Evolutionary conservation across 164 flowering plant genomes (phyloP).

Genomic region (Liquidambar formosana): DNA sequence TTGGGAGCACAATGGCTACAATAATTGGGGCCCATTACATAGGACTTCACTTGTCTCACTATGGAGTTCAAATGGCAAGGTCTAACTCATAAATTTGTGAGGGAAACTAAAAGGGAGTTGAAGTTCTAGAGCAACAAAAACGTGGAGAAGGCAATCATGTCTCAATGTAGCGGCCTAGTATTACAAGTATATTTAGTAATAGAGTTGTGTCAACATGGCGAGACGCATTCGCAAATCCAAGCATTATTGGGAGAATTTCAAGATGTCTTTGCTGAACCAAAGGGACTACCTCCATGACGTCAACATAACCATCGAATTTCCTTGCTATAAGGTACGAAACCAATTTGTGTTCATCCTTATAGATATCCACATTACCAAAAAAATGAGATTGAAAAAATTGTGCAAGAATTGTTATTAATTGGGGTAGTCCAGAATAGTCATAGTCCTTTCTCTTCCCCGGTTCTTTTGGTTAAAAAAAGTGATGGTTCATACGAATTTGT

Average conservation of each 20-base stretch:
- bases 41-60: background rate
- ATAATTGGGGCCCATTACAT: background rate
- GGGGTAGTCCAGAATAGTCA: background rate
- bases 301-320: background rate
- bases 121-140: too few relatives aligned
- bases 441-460: slow-evolving; percentile 4
- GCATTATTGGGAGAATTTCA: background rate
- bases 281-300: background rate
- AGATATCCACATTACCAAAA: background rate
- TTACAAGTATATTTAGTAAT: background rate
- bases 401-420: background rate
- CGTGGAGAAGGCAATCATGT: too few relatives aligned
- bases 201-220: background rate
- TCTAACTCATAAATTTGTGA: background rate
- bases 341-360: background rate
- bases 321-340: background rate
- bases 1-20: slow-evolving; percentile 1
- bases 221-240: background rate
- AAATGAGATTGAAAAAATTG: background rate
- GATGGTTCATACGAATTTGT: background rate
- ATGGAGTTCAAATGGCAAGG: background rate
- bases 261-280: slow-evolving; percentile 3
- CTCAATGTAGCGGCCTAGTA: too few relatives aligned
- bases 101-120: too few relatives aligned
- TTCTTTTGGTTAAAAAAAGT: background rate